Percentiles rank a stretch among this genome's conserved stretches.
Evolutionary conservation across 768 basidiomycete species (phyloP).

Genomic region (Rhodotorula taiwanensis): DNA sequence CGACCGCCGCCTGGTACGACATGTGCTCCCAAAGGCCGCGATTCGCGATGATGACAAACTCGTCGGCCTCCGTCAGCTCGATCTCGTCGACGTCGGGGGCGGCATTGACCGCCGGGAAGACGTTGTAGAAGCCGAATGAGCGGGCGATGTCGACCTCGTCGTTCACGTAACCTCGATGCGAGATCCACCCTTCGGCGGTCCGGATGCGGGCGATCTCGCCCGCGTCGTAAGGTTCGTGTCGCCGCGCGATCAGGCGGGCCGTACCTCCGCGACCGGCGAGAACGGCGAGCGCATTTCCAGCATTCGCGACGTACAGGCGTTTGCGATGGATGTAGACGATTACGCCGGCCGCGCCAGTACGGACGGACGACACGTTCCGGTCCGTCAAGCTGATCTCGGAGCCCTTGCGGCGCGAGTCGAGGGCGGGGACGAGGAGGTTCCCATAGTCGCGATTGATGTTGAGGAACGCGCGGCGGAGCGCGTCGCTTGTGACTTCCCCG

Average conservation of each 20-base stretch:
- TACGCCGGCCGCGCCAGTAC: slow-evolving; percentile 73
- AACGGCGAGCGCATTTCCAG: slow-evolving; percentile 79
- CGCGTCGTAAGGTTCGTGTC: slow-evolving; percentile 84
- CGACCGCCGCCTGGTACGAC: slow-evolving; percentile 89
- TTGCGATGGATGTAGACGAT: slow-evolving; percentile 75
- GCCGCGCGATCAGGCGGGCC: slow-evolving; percentile 64
- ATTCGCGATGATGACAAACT: slow-evolving; percentile 94
- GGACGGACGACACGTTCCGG: slow-evolving; percentile 45
- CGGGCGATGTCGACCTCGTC: slow-evolving; percentile 87
- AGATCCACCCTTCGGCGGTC: slow-evolving; percentile 87
- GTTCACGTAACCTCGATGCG: slow-evolving; percentile 80
- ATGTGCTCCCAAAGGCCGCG: slow-evolving; percentile 89
- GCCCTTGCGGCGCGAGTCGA: slow-evolving; percentile 33
- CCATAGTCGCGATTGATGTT: slow-evolving; percentile 74
- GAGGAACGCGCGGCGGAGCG: slow-evolving; percentile 79
- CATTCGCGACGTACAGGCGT: slow-evolving; percentile 82
- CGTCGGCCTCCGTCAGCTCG: slow-evolving; percentile 72
- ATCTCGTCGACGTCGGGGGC: slow-evolving; percentile 68
- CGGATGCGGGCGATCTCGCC: slow-evolving; percentile 80
- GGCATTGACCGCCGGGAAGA: slow-evolving; percentile 82
- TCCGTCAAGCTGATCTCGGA: slow-evolving; percentile 32
- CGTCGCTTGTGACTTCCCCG: slow-evolving; percentile 61
- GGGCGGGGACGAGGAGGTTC: slow-evolving; percentile 51
- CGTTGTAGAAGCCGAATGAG: slow-evolving; percentile 85
- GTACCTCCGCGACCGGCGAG: slow-evolving; percentile 53